Percentiles rank a stretch among this genome's conserved stretches.
Evolutionary conservation across 2,329 filamentous ascomycete genomes (phyloP).

Genomic region (Hypoxylon sp.): DNA sequence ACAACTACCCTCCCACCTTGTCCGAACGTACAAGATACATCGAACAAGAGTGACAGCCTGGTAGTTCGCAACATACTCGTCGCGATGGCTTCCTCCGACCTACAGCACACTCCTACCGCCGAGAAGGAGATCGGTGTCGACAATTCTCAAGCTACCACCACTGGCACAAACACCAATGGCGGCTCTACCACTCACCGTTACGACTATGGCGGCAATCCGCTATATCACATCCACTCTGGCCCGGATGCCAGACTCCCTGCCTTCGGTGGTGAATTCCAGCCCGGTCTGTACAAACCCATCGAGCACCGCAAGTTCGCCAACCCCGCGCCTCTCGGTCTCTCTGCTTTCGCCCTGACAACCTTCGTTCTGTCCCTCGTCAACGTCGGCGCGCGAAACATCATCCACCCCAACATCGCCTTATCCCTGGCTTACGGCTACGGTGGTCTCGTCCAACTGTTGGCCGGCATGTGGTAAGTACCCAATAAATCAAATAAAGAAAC

Average conservation of each 20-base stretch:
- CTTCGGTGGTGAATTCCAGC: slow-evolving; percentile 81
- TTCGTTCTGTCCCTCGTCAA: slow-evolving; percentile 85
- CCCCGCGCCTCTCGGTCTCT: slow-evolving; percentile 82
- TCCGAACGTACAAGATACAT: slow-evolving; percentile 6
- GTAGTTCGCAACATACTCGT: slow-evolving; percentile 1
- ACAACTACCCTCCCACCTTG: slow-evolving; percentile 7
- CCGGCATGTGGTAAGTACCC: slow-evolving; percentile 84
- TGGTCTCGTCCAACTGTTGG: slow-evolving; percentile 82
- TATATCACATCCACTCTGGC: slow-evolving; percentile 56
- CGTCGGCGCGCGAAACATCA: slow-evolving; percentile 73
- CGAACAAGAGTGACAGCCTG: slow-evolving; percentile 13
- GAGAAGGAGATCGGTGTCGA: slow-evolving; percentile 47
- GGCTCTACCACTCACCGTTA: slow-evolving; percentile 49
- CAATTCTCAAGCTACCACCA: slow-evolving; percentile 12
- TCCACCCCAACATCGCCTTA: slow-evolving; percentile 75
- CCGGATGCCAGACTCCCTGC: slow-evolving; percentile 64
- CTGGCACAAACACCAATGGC: slow-evolving; percentile 44
- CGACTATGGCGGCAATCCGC: slow-evolving; percentile 60
- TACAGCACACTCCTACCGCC: slow-evolving; percentile 27
- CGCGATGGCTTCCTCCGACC: slow-evolving; percentile 47
- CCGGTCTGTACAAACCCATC: slow-evolving; percentile 74
- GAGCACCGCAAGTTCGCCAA: slow-evolving; percentile 83
- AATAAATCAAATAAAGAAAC: not conserved
- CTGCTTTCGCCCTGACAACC: slow-evolving; percentile 85
- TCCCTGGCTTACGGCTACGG: slow-evolving; percentile 81